Base-by-base conservation (phyloP, 202 grass and related monocot species). In the Setaria italica region DNA sequence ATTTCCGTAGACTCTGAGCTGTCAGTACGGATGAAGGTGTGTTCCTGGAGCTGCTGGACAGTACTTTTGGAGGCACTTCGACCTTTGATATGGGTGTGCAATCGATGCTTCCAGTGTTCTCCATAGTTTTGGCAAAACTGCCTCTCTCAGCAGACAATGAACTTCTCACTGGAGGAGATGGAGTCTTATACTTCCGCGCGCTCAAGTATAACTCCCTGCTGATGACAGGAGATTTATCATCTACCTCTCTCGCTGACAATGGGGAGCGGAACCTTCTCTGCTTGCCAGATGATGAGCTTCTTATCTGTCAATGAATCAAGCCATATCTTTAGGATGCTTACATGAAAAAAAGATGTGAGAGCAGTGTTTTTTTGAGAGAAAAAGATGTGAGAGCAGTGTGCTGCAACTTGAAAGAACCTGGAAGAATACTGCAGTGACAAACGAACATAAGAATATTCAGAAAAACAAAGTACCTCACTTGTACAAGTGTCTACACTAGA, bases 231-330 rank as follows among this genome's bases (percentile, higher is more conserved):
- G 89, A 87, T 67, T 89, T 90, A 6, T 89, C 78, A 13, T 87
- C 85, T 58, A 79, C 10, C 74, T 94, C 89, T 88, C 85, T 85
- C 37, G 80, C 50, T 12, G 80, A 77, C 43, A 97, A 62, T 13
- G 89, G 84, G 77, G 94, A 94, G 7, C 74, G 77, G 29, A 88
- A 88, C 80, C 89, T 87, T 86, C 87, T 91, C 62, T 94, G 87
- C 55, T 91, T 94, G 57, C 89, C 89, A 32, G 89, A 97, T 33
- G 91, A 97, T 33, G 86, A 88, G 33, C 91, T 92, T 81, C 87
- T 88, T 48, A 79, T 72, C 94, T 97, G 86, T 57, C n/a, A 12
- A 5, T 70, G 0, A 33, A 75, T 25, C 57, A 80, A 17, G 62
- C 53, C 32, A 35, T 43, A 73, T 85, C 0, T 74, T 86, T 65